Evolutionary conservation across 805 yeast species (phyloP).

Genomic region (Scheffersomyces amazonensis): DNA sequence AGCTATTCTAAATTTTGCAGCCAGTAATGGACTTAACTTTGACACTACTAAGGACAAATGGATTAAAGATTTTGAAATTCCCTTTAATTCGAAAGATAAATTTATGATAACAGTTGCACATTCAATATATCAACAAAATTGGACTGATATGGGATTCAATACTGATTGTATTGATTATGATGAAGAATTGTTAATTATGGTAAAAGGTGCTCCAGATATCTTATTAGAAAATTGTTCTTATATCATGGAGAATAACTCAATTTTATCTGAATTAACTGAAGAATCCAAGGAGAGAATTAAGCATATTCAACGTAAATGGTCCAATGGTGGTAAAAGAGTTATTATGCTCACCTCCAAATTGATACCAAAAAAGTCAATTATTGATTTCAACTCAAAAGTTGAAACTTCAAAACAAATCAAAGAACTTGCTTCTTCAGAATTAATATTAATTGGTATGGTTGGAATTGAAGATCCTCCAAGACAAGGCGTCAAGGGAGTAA

Average conservation of each 20-base stretch:
- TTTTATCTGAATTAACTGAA: conserved; percentile 14
- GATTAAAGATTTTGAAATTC: conserved; percentile 24
- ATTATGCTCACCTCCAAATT: conserved; percentile 24
- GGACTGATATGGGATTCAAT: conserved; percentile 10
- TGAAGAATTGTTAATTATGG: conserved; percentile 18
- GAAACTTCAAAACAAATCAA: conserved; percentile 12
- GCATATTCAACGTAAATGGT: conserved; percentile 30
- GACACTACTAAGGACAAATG: conserved; percentile 11
- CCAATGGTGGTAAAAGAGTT: conserved; percentile 35
- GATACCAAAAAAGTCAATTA: conserved; percentile 10
- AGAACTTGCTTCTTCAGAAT: conserved; percentile 8
- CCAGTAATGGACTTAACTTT: conserved; percentile 11
- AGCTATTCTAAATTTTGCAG: conserved; percentile 38
- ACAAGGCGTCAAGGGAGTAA: conserved; percentile 29
- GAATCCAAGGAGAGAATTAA: conserved; percentile 14
- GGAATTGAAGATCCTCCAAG: conserved; percentile 46
- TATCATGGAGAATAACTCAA: conserved; percentile 12
- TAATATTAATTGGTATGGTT: conserved; percentile 31
- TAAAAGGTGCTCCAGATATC: conserved; percentile 50
- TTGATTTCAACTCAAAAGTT: conserved; percentile 8
- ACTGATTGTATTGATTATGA: conserved; percentile 4
- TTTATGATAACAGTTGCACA: conserved; percentile 36
- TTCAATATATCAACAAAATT: conserved; percentile 2
- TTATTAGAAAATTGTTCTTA: conserved; percentile 27
- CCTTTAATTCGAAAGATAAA: conserved; percentile 48